These are phyloP conservation scores for Nannizziopsis barbatae DNA, from an alignment of 2,329 filamentous ascomycete species.

Conservation along the genomic window DNA sequence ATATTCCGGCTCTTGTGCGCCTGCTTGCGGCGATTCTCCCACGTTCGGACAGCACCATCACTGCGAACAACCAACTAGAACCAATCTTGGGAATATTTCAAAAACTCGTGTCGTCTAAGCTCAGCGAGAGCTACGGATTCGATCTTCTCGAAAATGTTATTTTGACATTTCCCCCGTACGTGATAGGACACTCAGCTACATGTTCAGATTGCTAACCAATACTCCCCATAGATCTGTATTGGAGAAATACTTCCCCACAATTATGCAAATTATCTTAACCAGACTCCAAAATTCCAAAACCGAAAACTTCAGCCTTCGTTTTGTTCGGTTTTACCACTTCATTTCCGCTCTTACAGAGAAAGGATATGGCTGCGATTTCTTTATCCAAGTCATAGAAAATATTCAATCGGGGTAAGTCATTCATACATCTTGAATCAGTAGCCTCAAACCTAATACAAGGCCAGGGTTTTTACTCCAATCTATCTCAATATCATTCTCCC, in stretches of 20 bases:
- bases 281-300: constrained; percentile 60
- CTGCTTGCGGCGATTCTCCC: constrained; percentile 75
- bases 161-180: constrained; percentile 59
- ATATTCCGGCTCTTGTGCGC: constrained; percentile 80
- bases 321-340: constrained; percentile 90
- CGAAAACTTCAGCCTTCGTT: constrained; percentile 74
- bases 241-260: constrained; percentile 64
- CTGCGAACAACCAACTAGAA: constrained; percentile 69
- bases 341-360: constrained; percentile 67
- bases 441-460: constrained; percentile 12
- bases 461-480: constrained; percentile 57
- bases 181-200: constrained; percentile 15
- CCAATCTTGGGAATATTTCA: constrained; percentile 93
- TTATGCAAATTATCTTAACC: constrained; percentile 72
- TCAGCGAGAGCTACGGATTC: constrained; percentile 75
- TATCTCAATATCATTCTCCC: constrained; percentile 81
- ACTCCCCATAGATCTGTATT: constrained; percentile 45
- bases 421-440: not conserved
- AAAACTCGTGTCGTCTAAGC: constrained; percentile 68
- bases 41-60: constrained; percentile 60
- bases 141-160: constrained; percentile 79
- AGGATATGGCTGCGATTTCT: constrained; percentile 85
- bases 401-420: constrained; percentile 55
- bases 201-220: constrained; percentile 1
- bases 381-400: constrained; percentile 71